These are phyloP conservation scores for Skeletonema costatum DNA, from an alignment of 108 stramenopile genomes.

Conservation along the genomic window DNA sequence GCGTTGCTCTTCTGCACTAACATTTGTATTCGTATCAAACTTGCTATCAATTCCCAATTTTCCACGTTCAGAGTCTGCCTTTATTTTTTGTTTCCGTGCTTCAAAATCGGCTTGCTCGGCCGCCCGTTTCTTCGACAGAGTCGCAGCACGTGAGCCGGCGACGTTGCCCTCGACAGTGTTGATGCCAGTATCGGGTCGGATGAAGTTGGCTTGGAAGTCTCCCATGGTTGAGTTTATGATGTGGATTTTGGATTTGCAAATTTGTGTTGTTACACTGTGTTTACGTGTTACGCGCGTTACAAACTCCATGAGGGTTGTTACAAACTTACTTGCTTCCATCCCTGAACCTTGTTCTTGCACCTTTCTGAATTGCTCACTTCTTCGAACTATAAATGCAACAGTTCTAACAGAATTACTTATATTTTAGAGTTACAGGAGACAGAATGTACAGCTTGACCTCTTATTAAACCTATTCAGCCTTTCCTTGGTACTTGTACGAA, in stretches of 20 bases:
- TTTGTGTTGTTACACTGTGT: too few species aligned
- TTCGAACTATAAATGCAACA: too few species aligned
- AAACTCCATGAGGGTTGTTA: too few species aligned
- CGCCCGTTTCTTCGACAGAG: constrained; percentile 68
- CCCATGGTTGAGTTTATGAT: too few species aligned
- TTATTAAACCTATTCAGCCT: neutral
- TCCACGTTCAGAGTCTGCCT: constrained; percentile 42
- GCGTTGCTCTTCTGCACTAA: constrained; percentile 53
- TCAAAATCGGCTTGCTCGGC: constrained; percentile 79
- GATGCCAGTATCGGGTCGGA: constrained; percentile 78
- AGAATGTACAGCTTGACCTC: too few species aligned
- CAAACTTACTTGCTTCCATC: too few species aligned
- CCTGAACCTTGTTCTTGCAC: too few species aligned
- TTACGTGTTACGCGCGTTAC: too few species aligned
- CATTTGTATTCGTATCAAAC: constrained; percentile 38
- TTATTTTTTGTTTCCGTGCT: constrained; percentile 57
- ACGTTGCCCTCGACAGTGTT: constrained; percentile 90
- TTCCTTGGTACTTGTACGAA: neutral
- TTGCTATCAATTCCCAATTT: constrained; percentile 54
- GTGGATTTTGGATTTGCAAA: too few species aligned
- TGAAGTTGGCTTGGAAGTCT: constrained; percentile 80
- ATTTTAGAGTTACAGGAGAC: too few species aligned
- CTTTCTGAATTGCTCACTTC: too few species aligned
- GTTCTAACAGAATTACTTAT: too few species aligned
- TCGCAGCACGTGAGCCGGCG: constrained; percentile 78